A percentile compares a stretch with the other conserved stretches of the same genome.
These are phyloP conservation scores for Rhynchosporium agropyri DNA, from an alignment of 2,329 filamentous ascomycete species.

Conservation along the genomic window DNA sequence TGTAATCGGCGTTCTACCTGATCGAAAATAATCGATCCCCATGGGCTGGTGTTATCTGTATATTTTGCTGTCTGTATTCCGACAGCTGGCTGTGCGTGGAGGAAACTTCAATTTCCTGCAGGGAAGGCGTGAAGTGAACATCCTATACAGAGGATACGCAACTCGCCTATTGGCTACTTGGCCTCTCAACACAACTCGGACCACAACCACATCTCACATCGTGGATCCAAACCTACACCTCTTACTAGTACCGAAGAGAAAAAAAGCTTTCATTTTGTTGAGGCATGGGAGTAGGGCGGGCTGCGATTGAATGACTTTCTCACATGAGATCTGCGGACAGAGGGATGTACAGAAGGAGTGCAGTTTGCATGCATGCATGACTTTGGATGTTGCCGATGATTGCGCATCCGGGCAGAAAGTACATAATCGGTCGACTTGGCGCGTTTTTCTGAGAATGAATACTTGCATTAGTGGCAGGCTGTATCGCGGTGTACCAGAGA, in stretches of 20 bases:
- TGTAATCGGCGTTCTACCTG: conserved; percentile 38
- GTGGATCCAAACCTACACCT: conserved; percentile 12
- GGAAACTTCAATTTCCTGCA: conserved; percentile 26
- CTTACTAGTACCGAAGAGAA: conserved; percentile 14
- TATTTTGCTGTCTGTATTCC: conserved; percentile 30
- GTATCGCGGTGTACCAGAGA: conserved; percentile 19
- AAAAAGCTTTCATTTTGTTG: conserved; percentile 24
- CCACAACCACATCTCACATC: conserved; percentile 7
- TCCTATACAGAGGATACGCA: conserved; percentile 27
- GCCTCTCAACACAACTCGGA: conserved; percentile 12
- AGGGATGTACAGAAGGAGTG: conserved; percentile 8
- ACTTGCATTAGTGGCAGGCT: background rate
- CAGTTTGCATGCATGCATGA: conserved; percentile 20
- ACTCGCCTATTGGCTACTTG: conserved; percentile 19
- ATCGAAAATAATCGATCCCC: conserved; percentile 30
- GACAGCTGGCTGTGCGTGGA: conserved; percentile 36
- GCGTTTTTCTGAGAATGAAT: conserved; percentile 7
- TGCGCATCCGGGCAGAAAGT: conserved; percentile 24
- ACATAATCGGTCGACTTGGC: conserved; percentile 30
- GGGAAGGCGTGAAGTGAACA: conserved; percentile 24
- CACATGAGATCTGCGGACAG: background rate
- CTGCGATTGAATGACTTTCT: conserved; percentile 2
- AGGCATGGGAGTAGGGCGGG: conserved; percentile 10
- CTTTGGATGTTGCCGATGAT: conserved; percentile 23
- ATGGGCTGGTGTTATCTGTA: conserved; percentile 40